A percentile compares a stretch with the other conserved stretches of the same genome.
Evolutionary conservation across 257 asterid species (phyloP).

Genomic region (Thymus quinquecostatus): DNA sequence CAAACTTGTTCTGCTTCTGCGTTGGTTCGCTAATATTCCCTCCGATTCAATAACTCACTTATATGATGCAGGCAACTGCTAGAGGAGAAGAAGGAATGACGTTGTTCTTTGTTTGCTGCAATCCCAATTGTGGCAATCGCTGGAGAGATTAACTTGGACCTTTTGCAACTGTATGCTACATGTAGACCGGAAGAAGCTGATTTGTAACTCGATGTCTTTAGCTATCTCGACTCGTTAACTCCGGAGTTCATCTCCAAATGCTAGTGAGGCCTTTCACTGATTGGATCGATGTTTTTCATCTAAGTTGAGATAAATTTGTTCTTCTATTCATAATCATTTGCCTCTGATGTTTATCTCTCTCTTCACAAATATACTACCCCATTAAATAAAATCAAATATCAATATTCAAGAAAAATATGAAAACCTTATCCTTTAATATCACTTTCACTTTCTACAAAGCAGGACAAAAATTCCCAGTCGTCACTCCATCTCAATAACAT

Average conservation of each 20-base stretch:
- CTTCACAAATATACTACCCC: too few species aligned
- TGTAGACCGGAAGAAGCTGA: background rate
- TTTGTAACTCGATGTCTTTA: slow-evolving; percentile 11
- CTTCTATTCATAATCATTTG: background rate
- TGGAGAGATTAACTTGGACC: slow-evolving; percentile 74
- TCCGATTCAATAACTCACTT: background rate
- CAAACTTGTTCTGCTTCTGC: background rate
- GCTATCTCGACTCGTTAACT: background rate
- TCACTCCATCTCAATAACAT: background rate
- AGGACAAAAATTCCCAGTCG: background rate
- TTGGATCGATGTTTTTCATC: too few species aligned
- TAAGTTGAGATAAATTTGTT: background rate
- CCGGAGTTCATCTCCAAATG: background rate
- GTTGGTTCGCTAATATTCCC: background rate
- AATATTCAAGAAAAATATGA: background rate
- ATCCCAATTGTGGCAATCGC: slow-evolving; percentile 81
- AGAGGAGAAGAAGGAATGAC: slow-evolving; percentile 98
- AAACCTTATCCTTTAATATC: background rate
- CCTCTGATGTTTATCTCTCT: background rate
- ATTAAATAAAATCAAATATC: too few species aligned
- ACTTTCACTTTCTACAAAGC: too few species aligned
- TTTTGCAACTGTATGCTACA: background rate
- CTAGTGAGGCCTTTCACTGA: background rate
- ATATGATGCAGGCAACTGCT: slow-evolving; percentile 79
- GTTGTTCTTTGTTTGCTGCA: slow-evolving; percentile 94